Conservation (phyloP, 2,329 filamentous ascomycete genomes). For the Remersonia thermophila region DNA sequence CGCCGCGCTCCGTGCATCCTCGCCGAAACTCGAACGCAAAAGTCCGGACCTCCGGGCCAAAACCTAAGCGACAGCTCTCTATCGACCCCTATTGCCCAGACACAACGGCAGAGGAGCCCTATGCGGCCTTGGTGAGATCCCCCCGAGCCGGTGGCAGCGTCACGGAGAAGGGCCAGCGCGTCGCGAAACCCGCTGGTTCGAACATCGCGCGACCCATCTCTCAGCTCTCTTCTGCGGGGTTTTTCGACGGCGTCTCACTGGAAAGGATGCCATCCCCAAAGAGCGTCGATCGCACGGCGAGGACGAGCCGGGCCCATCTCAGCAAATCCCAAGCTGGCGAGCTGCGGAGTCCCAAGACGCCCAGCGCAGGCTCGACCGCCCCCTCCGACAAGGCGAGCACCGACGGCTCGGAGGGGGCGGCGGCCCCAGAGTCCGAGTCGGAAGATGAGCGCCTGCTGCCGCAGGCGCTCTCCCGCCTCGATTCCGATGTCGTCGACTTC, state of each 20-base stretch:
- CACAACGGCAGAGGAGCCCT: slow-evolving; percentile 18
- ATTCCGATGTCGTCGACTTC: slow-evolving; percentile 45
- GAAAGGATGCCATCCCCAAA: slow-evolving; percentile 24
- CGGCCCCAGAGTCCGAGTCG: slow-evolving; percentile 17
- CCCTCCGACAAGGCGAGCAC: slow-evolving; percentile 15
- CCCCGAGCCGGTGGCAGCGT: slow-evolving; percentile 16
- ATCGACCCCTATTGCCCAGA: slow-evolving; percentile 23
- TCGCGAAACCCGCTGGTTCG: slow-evolving; percentile 16
- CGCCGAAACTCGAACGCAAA: slow-evolving; percentile 25
- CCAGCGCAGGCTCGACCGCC: slow-evolving; percentile 8
- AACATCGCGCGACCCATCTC: slow-evolving; percentile 23
- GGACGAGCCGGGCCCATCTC: slow-evolving; percentile 12
- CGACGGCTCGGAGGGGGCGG: slow-evolving; percentile 10
- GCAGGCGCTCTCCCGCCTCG: slow-evolving; percentile 43
- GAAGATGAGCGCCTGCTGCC: slow-evolving; percentile 33
- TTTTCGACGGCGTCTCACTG: slow-evolving; percentile 22
- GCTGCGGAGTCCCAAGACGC: slow-evolving; percentile 12
- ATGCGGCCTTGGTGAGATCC: slow-evolving; percentile 20
- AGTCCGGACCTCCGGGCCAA: slow-evolving; percentile 20
- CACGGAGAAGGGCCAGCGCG: slow-evolving; percentile 12
- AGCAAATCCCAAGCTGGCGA: slow-evolving; percentile 12
- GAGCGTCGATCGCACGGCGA: slow-evolving; percentile 15
- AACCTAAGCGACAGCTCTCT: slow-evolving; percentile 22
- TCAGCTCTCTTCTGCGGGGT: slow-evolving; percentile 23
- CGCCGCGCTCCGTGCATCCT: slow-evolving; percentile 10